Evolutionary conservation across 2,329 filamentous ascomycete genomes (phyloP).

Genomic region (Pseudocercospora ulei): DNA sequence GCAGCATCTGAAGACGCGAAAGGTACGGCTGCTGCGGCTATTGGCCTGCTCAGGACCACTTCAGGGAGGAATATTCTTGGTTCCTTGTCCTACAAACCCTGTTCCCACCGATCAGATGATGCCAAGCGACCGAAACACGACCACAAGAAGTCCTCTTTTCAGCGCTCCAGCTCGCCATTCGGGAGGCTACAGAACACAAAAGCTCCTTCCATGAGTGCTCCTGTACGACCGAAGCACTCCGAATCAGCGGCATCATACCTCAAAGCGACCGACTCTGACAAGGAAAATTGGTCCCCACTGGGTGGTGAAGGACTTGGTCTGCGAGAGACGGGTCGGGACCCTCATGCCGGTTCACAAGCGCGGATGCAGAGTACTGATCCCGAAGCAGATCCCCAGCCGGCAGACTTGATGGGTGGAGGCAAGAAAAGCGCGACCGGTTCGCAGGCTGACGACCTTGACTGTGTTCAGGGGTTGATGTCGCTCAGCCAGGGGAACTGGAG

Average conservation of each 20-base stretch:
- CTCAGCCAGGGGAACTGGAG: slow-evolving; percentile 87
- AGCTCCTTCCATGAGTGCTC: no score
- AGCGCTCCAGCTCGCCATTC: slow-evolving; percentile 30
- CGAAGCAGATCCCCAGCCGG: slow-evolving; percentile 54
- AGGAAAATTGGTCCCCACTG: slow-evolving; percentile 76
- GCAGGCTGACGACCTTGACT: slow-evolving; percentile 61
- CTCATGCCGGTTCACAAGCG: neutral
- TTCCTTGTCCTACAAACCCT: slow-evolving; percentile 55
- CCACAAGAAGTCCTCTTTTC: slow-evolving; percentile 32
- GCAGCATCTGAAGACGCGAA: slow-evolving; percentile 71
- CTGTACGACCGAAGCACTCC: slow-evolving; percentile 27
- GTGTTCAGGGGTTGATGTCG: slow-evolving; percentile 77
- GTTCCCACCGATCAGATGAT: slow-evolving; percentile 38
- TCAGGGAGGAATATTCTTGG: slow-evolving; percentile 47
- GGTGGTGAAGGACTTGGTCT: slow-evolving; percentile 24
- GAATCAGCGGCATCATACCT: slow-evolving; percentile 35
- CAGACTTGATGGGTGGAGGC: slow-evolving; percentile 60
- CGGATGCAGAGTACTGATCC: slow-evolving; percentile 17
- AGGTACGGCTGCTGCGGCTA: slow-evolving; percentile 70
- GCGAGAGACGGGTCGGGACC: slow-evolving; percentile 7
- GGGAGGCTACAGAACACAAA: slow-evolving; percentile 28
- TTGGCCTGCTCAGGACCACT: slow-evolving; percentile 67
- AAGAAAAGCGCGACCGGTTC: slow-evolving; percentile 33
- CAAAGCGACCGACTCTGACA: slow-evolving; percentile 69
- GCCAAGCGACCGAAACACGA: slow-evolving; percentile 42